Conservation (phyloP, 2,329 filamentous ascomycete species). For the Colletotrichum brevisporum region DNA sequence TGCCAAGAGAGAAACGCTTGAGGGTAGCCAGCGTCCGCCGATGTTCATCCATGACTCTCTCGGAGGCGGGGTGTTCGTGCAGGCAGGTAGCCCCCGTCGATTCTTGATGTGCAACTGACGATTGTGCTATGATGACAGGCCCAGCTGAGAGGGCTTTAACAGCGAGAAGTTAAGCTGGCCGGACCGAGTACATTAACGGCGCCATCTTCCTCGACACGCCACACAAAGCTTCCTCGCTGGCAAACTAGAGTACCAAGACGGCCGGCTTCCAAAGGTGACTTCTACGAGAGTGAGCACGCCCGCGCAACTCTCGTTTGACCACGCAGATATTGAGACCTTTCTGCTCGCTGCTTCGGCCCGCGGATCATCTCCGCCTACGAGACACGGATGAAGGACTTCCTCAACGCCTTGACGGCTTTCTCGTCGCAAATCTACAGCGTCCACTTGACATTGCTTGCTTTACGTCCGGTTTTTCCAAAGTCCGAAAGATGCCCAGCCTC, state of each 20-base stretch:
- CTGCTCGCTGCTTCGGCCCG: slow-evolving; percentile 27
- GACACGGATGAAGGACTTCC: slow-evolving; percentile 42
- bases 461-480: slow-evolving; percentile 15
- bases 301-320: slow-evolving; percentile 1
- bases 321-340: slow-evolving; percentile 13
- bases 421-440: slow-evolving; percentile 32
- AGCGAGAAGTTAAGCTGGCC: neutral
- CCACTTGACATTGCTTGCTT: slow-evolving; percentile 40
- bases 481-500: slow-evolving; percentile 41
- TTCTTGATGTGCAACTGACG: neutral
- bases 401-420: slow-evolving; percentile 1
- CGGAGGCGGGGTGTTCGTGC: slow-evolving; percentile 13
- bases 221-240: slow-evolving; percentile 15
- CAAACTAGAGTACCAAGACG: slow-evolving; percentile 4
- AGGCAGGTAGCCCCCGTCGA: neutral
- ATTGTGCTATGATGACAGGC: neutral
- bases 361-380: slow-evolving; percentile 47
- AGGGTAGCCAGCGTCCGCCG: slow-evolving; percentile 5
- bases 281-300: slow-evolving; percentile 8
- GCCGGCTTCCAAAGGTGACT: neutral
- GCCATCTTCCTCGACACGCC: slow-evolving; percentile 46
- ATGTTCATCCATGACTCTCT: slow-evolving; percentile 22
- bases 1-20: neutral
- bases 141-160: slow-evolving; percentile 1
- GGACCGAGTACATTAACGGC: neutral